Base-by-base conservation (phyloP, 2,329 filamentous ascomycete species). In the Chaetothyriales sp. region DNA sequence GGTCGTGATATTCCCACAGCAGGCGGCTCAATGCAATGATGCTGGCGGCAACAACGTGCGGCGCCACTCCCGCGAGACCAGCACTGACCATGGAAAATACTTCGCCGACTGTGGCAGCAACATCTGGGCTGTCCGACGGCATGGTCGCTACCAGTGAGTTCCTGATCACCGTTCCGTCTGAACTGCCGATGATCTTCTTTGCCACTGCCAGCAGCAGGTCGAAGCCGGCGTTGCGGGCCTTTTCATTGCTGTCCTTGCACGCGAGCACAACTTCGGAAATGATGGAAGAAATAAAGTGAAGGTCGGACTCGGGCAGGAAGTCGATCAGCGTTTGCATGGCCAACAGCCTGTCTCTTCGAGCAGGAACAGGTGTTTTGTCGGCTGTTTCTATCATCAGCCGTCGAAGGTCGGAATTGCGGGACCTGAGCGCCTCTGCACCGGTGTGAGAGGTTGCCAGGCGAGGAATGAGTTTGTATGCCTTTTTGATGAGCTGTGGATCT, bases 81-180 rank as follows among this genome's bases (percentile, higher is more conserved):
- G 92, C 92, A 59, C 87, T 94, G 28, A 97, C 86, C 92, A 98
- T 98, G 51, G 90, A 95, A 72, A 97, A 87, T 70, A 89, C 97
- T 68, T 97, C 92, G 63, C 97, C 90, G 40, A 98, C 78, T 44
- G 78, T 89, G 18, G 92, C 90, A 2, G 79, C 75, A 3, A 84
- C 89, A 29, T 82, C 74, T 2, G 86, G 83, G 0, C 89, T 85
- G 66, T 94, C 82, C 47, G 78, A 72, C 2, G 87, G 79, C 88
- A 97, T 95, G 65, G 90, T 82, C 1, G 87, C 78, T 2, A 95
- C 85, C 65, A 90, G 87, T 60, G 80, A 83, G 67, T 94, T 94
- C 62, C 90, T 78, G 56, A 98, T 92, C 48, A 94, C 87, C 22
- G 77, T 74, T 40, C 82, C 82, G 1, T 70, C 69, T 55, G 72